Percentiles rank a stretch among this genome's conserved stretches.
These are phyloP conservation scores for Termitomyces bulborhizus DNA, from an alignment of 768 basidiomycete species.

Conservation along the genomic window DNA sequence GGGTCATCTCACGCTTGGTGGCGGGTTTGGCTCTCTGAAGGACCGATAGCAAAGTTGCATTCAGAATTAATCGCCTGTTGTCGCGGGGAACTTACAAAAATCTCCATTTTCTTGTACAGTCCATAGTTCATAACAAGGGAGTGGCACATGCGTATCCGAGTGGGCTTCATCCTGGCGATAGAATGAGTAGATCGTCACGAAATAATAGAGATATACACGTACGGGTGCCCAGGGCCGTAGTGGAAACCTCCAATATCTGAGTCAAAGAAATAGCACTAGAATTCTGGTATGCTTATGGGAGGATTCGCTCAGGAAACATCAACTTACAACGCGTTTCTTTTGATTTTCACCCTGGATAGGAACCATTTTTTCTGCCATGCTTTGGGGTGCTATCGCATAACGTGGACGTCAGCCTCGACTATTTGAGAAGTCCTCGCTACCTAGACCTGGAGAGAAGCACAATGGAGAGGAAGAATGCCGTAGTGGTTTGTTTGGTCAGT, in stretches of 20 bases:
- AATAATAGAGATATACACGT: neutral
- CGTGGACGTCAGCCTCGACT: neutral
- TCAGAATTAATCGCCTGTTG: neutral
- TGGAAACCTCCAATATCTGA: slow-evolving; percentile 99
- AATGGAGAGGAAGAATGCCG: neutral
- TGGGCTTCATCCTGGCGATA: slow-evolving; percentile 82
- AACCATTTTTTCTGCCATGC: slow-evolving; percentile 47
- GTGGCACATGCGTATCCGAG: slow-evolving; percentile 98
- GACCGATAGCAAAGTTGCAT: neutral
- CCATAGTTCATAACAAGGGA: slow-evolving; percentile 99
- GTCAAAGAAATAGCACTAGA: slow-evolving; percentile 98
- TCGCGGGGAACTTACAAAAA: slow-evolving; percentile 69
- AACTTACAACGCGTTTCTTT: slow-evolving; percentile 84
- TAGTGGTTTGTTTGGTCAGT: slow-evolving; percentile 10
- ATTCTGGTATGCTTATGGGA: slow-evolving; percentile 5
- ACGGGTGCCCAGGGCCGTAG: slow-evolving; percentile 98
- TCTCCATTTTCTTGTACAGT: slow-evolving; percentile 99
- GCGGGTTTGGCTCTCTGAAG: slow-evolving; percentile 94
- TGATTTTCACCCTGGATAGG: slow-evolving; percentile 66
- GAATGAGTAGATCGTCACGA: slow-evolving; percentile 10
- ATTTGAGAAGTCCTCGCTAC: neutral
- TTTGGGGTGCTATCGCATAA: slow-evolving; percentile 9
- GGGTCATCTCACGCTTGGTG: slow-evolving; percentile 99
- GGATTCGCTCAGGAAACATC: slow-evolving; percentile 10
- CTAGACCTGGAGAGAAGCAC: neutral